A percentile compares a stretch with the other conserved stretches of the same genome.
Evolutionary conservation across 2,329 filamentous ascomycete genomes (phyloP).

Genomic region (Colletotrichum cereale): DNA sequence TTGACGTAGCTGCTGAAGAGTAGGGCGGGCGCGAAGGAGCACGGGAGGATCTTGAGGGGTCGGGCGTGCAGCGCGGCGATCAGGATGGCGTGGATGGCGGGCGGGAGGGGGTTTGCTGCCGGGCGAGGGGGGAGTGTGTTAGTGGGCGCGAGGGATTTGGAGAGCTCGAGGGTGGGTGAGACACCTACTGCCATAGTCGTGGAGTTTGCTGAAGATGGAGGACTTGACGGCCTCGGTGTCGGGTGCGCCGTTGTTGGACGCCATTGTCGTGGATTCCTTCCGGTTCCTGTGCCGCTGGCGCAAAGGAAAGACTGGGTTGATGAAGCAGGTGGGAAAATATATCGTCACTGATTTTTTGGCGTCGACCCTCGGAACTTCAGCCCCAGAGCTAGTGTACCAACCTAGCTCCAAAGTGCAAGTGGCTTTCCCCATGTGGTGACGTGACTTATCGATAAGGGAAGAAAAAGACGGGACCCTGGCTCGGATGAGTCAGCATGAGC

Average conservation of each 20-base stretch:
- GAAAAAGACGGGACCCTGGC: not conserved
- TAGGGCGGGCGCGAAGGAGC: constrained; percentile 64
- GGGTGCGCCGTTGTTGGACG: constrained; percentile 1
- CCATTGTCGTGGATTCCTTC: constrained; percentile 1
- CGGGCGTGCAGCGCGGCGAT: constrained; percentile 68
- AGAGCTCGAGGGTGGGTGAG: constrained; percentile 14
- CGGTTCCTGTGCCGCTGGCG: not conserved
- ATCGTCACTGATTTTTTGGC: constrained; percentile 26
- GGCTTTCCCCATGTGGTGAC: constrained; percentile 21
- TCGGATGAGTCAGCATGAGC: constrained; percentile 27
- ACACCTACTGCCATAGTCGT: constrained; percentile 65
- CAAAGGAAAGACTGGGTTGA: not conserved
- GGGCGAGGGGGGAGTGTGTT: constrained; percentile 2
- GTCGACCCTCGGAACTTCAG: not conserved
- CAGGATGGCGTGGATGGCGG: constrained; percentile 68
- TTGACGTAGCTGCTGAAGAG: constrained; percentile 71
- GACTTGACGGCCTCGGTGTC: constrained; percentile 7
- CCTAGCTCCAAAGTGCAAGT: not conserved
- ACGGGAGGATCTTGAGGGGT: constrained; percentile 63
- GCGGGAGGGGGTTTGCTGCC: constrained; percentile 65
- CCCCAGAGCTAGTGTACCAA: not conserved
- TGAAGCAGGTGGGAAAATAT: not conserved
- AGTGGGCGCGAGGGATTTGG: not conserved
- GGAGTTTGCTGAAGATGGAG: constrained; percentile 46
- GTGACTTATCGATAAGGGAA: constrained; percentile 33